phyloP scores from a whole-genome alignment of 73 alveolate species.

The Diophrys sp. region DNA sequence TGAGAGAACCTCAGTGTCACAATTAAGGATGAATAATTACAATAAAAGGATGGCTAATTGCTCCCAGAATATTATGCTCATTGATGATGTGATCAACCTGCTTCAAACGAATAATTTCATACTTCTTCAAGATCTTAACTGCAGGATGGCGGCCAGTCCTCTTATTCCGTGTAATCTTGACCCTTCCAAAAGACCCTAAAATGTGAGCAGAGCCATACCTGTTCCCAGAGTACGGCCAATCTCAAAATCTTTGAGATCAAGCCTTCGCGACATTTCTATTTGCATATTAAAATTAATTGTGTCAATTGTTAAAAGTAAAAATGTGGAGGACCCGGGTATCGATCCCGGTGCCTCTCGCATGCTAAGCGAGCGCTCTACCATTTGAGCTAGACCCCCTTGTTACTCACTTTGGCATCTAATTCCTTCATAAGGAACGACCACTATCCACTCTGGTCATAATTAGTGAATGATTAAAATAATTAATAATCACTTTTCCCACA shows the following conservation, averaged over 20 bases:
- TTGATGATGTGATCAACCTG: constrained; percentile 79
- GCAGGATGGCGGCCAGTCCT: constrained; percentile 64
- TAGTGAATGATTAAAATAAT: no score
- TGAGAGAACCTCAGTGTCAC: no score
- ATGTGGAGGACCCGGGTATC: constrained; percentile 70
- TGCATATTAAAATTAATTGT: not conserved
- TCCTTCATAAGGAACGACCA: no score
- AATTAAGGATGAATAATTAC: constrained; percentile 14
- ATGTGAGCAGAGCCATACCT: constrained; percentile 32
- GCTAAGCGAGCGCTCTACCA: constrained; percentile 79
- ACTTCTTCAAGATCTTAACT: constrained; percentile 74
- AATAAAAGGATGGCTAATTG: constrained; percentile 78
- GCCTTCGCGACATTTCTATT: constrained; percentile 11
- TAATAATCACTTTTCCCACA: no score
- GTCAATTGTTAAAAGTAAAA: constrained; percentile 16
- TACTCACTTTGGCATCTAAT: not conserved
- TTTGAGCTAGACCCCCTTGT: constrained; percentile 70
- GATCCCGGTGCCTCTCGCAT: constrained; percentile 79
- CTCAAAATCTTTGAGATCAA: constrained; percentile 68
- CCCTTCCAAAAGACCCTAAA: constrained; percentile 71
- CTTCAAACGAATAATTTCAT: constrained; percentile 60
- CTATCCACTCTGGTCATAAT: no score
- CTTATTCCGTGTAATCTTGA: constrained; percentile 74
- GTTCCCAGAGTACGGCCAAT: constrained; percentile 76
- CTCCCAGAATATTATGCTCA: constrained; percentile 75